Base-by-base conservation (phyloP, 306 rosid genomes). In the Ziziphus jujuba region DNA sequence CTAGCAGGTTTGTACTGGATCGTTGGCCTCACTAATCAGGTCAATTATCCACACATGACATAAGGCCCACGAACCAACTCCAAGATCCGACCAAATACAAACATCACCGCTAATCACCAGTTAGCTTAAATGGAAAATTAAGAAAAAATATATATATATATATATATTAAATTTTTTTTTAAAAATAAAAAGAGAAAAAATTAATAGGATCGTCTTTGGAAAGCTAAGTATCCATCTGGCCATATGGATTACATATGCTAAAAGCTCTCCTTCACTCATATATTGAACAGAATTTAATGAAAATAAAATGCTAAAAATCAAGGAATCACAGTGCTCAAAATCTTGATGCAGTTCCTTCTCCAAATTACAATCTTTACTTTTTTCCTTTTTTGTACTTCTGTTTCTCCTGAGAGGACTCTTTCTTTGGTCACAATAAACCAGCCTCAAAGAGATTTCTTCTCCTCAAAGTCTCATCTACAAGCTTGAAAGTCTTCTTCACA, bases 401-500 rank as follows among this genome's bases (percentile, higher is more conserved):
- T 68, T 49, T 33, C 55, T 49, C 38, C 21, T 61, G 21, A 60
- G 72, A 64, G 55, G 72, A 56, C 65, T 44, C 63, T 31, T 35
- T 59, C 59, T 1, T 14, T 56, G 82, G 80, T 92, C 92, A 90
- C 80, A 95, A 88, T 70, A 95, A 85, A 50, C 99, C 97, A 22
- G 99, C 96, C 72, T 95, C 99, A 7, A 88, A 85, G 72, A 95
- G 97, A 80, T 95, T 85, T 80, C 99, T 81, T 72, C 97, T 80
- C 83, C 97, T 85, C 75, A 95, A 80, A 20, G 95, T 88, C 81
- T 95, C 99, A 16, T 95, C 97, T 5, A 95, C 97, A 24, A 95
- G 97, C 87, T 95, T 95, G 89, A 95, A 90, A 1, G 99, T 90
- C 85, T 93, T 93, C 92, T 93, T 93, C 72, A 93, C 95, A 40